Base-by-base conservation (phyloP, 1,284 basidiomycete species). In the Rhodotorula sp. region DNA sequence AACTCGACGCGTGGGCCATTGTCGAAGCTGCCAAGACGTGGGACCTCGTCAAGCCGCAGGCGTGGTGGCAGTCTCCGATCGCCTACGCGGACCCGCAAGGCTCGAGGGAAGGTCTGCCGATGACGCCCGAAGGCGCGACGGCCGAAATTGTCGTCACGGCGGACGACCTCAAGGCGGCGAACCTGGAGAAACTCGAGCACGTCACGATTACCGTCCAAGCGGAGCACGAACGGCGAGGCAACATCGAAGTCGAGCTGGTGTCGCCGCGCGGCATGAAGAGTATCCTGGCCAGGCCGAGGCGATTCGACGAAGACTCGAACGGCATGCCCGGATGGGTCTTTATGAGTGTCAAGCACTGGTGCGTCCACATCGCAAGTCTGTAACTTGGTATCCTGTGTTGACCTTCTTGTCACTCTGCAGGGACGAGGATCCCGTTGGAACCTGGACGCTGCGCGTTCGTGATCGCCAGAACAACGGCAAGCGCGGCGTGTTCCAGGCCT, bases 291-390 rank as follows among this genome's bases (percentile, higher is more conserved):
- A 87, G 88, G 18, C 85, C 85, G 64, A 87, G 97, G 69, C 81
- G 85, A 48, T 86, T 85, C 54, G 97, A 99, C 80, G 81, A 83
- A 60, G 90, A 87, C 20, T 81, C 79, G 6, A 86, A 85, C 16
- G 97, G 97, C 8, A 97, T 87, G 81, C 88, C 88, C 39, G 95
- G 93, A 0, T 99, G 97, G 97, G 90, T 88, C 29, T 99, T 99
- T 81, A 99, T 98, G 95, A 88, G 89, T 34, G 88, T 99, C 68
- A 99, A 99, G 83, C 97, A 99, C 81, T 99, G 97, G 97, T 93
- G 71, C 79, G 88, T 82, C 18, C 47, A 47, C 63, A 8, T 10
- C 23, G 5, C 47, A 18, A 20, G 18, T 31, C 1, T 12, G 52
- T 29, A 43, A 18, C 39, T 7, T n/a, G 29, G 10, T 20, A 4